phyloP scores from a whole-genome alignment of 2,329 filamentous ascomycete species.

The Colletotrichum gigasporum region DNA sequence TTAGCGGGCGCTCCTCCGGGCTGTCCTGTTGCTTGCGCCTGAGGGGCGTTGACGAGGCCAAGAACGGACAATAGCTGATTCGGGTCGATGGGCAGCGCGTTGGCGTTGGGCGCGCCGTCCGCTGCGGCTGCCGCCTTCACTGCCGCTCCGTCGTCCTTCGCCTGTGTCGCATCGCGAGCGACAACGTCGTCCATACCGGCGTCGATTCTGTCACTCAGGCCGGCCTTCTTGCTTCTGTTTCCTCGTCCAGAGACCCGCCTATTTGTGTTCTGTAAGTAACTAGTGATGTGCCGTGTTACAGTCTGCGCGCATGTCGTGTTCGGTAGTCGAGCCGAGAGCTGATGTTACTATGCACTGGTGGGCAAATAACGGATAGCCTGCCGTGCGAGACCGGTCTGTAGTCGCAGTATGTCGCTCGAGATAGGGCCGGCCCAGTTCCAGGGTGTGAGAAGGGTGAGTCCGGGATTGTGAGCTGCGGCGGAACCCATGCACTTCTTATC shows the following conservation, averaged over 20 bases:
- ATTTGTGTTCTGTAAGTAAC: not conserved
- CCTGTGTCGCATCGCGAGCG: not conserved
- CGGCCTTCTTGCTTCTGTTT: not conserved
- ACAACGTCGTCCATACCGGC: not conserved
- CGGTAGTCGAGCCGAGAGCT: slow-evolving; percentile 7
- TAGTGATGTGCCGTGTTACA: too few relatives aligned
- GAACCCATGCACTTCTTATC: slow-evolving; percentile 30
- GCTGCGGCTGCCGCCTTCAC: slow-evolving; percentile 4
- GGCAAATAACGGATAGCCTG: slow-evolving; percentile 14
- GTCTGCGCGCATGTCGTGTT: not conserved
- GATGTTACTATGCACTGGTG: not conserved
- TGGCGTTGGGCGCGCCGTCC: not conserved
- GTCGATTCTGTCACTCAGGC: too few relatives aligned
- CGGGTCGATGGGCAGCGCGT: slow-evolving; percentile 16
- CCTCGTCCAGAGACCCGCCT: too few relatives aligned
- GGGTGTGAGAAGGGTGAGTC: not conserved
- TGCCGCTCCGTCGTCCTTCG: not conserved
- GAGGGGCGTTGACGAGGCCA: not conserved
- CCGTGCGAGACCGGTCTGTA: not conserved
- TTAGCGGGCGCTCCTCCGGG: not conserved
- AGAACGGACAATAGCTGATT: slow-evolving; percentile 23
- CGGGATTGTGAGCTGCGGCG: fast-evolving
- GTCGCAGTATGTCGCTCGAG: not conserved
- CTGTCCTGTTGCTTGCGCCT: not conserved
- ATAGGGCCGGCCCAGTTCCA: not conserved